A percentile compares a stretch with the other conserved stretches of the same genome.
Conservation (phyloP, 192 early-diverging fungal genomes). For the Backusella tuberculispora region DNA sequence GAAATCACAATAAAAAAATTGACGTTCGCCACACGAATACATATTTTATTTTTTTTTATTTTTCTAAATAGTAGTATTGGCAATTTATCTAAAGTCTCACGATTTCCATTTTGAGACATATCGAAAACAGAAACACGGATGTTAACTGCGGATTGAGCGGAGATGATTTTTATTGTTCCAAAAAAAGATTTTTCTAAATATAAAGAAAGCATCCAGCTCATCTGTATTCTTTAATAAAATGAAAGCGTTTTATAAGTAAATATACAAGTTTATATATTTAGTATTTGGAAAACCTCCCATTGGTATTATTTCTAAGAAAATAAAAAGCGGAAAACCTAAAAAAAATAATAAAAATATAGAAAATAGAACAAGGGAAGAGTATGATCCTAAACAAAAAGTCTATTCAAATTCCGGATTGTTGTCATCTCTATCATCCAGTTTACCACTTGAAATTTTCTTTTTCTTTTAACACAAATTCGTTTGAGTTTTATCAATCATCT, state of each 20-base stretch:
- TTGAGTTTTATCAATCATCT: background rate
- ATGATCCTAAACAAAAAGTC: background rate
- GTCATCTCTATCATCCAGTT: background rate
- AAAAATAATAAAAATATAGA: background rate
- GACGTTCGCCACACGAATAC: background rate
- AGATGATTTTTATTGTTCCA: background rate
- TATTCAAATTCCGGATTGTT: slow-evolving; percentile 4
- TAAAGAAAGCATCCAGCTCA: background rate
- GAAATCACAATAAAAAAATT: slow-evolving; percentile 8
- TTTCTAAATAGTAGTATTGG: background rate
- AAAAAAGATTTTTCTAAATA: background rate
- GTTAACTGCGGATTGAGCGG: background rate
- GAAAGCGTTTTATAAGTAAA: background rate
- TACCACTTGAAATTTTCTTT: background rate
- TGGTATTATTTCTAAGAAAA: background rate
- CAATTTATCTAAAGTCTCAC: background rate
- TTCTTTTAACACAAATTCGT: background rate
- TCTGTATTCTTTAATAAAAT: background rate
- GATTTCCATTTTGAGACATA: background rate
- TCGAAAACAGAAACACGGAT: background rate
- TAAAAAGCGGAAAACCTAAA: too few relatives aligned
- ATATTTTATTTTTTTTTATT: background rate
- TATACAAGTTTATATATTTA: background rate
- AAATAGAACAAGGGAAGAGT: background rate
- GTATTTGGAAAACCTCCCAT: background rate